These are phyloP conservation scores for Aspergillus brasiliensis DNA, from an alignment of 2,329 filamentous ascomycete genomes.

Conservation along the genomic window DNA sequence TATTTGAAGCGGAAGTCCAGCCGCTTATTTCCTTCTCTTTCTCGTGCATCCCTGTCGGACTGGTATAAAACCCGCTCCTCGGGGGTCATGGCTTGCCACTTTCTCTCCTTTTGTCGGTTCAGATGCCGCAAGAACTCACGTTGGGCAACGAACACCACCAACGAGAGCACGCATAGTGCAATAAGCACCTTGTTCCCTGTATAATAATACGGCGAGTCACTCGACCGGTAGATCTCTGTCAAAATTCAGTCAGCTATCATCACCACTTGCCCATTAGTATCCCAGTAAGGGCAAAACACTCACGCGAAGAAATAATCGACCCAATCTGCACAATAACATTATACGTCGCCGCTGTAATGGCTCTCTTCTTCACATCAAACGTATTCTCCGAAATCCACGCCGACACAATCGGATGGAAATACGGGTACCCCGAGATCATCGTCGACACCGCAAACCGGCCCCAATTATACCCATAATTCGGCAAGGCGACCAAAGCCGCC, in stretches of 20 bases:
- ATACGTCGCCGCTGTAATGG: constrained; percentile 34
- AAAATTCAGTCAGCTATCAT: not conserved
- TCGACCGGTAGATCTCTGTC: constrained; percentile 52
- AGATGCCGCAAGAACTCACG: constrained; percentile 47
- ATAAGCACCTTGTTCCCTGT: constrained; percentile 58
- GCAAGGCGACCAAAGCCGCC: constrained; percentile 51
- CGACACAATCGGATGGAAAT: constrained; percentile 54
- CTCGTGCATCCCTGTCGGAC: constrained; percentile 46
- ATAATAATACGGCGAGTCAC: constrained; percentile 57
- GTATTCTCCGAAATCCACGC: constrained; percentile 33
- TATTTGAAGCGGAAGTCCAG: constrained; percentile 57
- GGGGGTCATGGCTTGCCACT: constrained; percentile 50
- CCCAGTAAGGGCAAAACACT: constrained; percentile 2
- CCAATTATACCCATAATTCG: constrained; percentile 50
- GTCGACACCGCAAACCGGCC: constrained; percentile 52
- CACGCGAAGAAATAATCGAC: constrained; percentile 32
- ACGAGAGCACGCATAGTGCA: constrained; percentile 50
- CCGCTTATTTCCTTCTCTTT: constrained; percentile 54
- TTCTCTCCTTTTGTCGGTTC: constrained; percentile 53
- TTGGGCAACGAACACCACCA: constrained; percentile 53
- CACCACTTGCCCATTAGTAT: too few species aligned
- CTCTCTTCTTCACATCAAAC: constrained; percentile 33
- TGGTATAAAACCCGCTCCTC: constrained; percentile 53
- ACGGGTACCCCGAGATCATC: constrained; percentile 56
- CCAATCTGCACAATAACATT: constrained; percentile 39